Percentiles rank a stretch among this genome's conserved stretches.
These are phyloP conservation scores for Penicillium soppii DNA, from an alignment of 495 filamentous ascomycete genomes.

Conservation along the genomic window DNA sequence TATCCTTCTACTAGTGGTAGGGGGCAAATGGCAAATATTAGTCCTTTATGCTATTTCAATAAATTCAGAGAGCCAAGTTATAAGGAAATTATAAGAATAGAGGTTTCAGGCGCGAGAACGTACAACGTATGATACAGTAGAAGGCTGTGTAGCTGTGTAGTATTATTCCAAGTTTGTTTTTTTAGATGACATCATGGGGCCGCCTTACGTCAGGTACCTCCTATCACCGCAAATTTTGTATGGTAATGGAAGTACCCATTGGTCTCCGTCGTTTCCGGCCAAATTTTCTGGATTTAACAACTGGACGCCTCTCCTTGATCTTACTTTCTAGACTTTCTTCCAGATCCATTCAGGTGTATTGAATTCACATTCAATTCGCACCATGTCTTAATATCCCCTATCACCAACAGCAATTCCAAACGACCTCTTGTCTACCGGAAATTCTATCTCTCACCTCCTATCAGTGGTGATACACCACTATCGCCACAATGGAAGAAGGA, in stretches of 20 bases:
- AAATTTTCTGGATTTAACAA: not conserved
- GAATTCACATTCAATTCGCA: not conserved
- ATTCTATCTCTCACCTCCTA: not conserved
- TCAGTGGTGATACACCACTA: slow-evolving; percentile 9
- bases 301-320: not conserved
- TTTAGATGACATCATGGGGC: slow-evolving; percentile 25
- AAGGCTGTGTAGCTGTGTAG: too few relatives aligned
- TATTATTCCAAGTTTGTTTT: too few relatives aligned
- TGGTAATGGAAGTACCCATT: slow-evolving; percentile 18
- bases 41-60: too few relatives aligned
- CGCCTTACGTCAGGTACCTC: slow-evolving; percentile 26
- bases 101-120: too few relatives aligned
- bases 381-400: slow-evolving; percentile 14
- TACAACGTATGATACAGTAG: too few relatives aligned
- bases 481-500: slow-evolving; percentile 41
- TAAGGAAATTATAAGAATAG: too few relatives aligned
- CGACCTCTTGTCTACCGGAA: not conserved
- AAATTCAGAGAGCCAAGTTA: too few relatives aligned
- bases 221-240: slow-evolving; percentile 8
- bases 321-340: not conserved
- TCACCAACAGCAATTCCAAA: not conserved
- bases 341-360: not conserved
- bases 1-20: too few relatives aligned
- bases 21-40: too few relatives aligned
- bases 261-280: slow-evolving; percentile 27